Base-by-base conservation (phyloP, 352 stramenopile genomes). In the Phytophthora quininea region DNA sequence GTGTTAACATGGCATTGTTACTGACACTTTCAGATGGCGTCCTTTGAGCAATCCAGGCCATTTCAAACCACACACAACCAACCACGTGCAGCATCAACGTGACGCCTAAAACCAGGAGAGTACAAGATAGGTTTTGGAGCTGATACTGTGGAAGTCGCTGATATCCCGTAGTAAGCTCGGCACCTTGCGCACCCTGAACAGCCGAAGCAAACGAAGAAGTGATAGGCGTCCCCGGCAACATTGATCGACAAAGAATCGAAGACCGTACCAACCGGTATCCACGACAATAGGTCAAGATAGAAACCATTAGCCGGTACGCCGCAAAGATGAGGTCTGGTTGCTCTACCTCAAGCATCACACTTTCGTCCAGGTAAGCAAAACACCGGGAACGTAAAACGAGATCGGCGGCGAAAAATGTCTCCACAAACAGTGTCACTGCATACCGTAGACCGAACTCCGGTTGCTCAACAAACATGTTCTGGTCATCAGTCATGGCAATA, bases 1-100 rank as follows among this genome's bases (percentile, higher is more conserved):
- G 54, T n/a, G 19, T 54, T 24, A 19, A 56, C 43, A 54, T 54
- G 15, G 24, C 58, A 24, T 37, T 62, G 3, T 0, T 52, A n/a
- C 31, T 54, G 10, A 9, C 64, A 15, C 46, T 45, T 14, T 71
- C 47, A 15, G 48, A 43, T 8, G 59, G 32, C 30, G 58, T 45
- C 3, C 11, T 47, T 11, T 32, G 43, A n/a, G 42, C 37, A 55
- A 73, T 54, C 71, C 71, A 69, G 10, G 77, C 73, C 80, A 90
- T 88, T 59, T 87, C 73, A 51, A 93, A 93, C 84, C 84, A 93
- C 3, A 88, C 29, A 32, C 84, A 93, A 0, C 76, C 82, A 4
- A 84, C 69, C 30, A 91, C 56, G 58, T 93, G 84, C 12, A 93
- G 61, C 51, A 76, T 83, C 9, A 88, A 33, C 1, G 76, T 73